Percentiles rank a stretch among this genome's conserved stretches.
Evolutionary conservation across 2,329 filamentous ascomycete genomes (phyloP).

Genomic region (Hortaea werneckii): DNA sequence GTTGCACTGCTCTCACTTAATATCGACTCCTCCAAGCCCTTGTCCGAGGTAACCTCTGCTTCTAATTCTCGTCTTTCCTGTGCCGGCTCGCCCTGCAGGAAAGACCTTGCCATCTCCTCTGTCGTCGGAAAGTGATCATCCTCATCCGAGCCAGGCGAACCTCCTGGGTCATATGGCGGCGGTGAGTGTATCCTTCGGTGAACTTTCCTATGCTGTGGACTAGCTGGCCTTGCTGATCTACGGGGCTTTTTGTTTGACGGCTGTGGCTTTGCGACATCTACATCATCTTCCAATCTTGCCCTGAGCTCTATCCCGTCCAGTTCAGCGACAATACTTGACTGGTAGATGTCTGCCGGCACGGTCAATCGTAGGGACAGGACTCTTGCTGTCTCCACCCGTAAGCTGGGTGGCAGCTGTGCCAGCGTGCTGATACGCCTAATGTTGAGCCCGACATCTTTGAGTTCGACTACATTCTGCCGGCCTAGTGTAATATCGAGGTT

Average conservation of each 20-base stretch:
- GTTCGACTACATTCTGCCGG: constrained; percentile 70
- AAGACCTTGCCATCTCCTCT: constrained; percentile 65
- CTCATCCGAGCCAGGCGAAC: constrained; percentile 20
- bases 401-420: constrained; percentile 56
- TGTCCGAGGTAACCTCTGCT: constrained; percentile 49
- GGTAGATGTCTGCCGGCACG: constrained; percentile 79
- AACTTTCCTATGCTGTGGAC: constrained; percentile 26
- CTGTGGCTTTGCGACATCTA: background rate
- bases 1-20: constrained; percentile 48
- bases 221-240: constrained; percentile 17
- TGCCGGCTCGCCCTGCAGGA: constrained; percentile 60
- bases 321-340: constrained; percentile 71
- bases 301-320: constrained; percentile 70
- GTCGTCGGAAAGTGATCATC: constrained; percentile 50
- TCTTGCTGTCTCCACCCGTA: constrained; percentile 63
- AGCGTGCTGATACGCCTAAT: constrained; percentile 41
- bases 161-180: constrained; percentile 14
- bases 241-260: constrained; percentile 16
- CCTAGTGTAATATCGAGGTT: constrained; percentile 77
- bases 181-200: constrained; percentile 25
- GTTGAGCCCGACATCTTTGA: constrained; percentile 75
- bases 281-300: constrained; percentile 10
- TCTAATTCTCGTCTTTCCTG: constrained; percentile 59
- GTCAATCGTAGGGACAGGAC: constrained; percentile 69
- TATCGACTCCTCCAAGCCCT: constrained; percentile 52